Evolutionary conservation across 2,329 filamentous ascomycete species (phyloP), one percentile per base, ranked within the genome.

Genomic region (Pyrenophora tritici-repentis): DNA sequence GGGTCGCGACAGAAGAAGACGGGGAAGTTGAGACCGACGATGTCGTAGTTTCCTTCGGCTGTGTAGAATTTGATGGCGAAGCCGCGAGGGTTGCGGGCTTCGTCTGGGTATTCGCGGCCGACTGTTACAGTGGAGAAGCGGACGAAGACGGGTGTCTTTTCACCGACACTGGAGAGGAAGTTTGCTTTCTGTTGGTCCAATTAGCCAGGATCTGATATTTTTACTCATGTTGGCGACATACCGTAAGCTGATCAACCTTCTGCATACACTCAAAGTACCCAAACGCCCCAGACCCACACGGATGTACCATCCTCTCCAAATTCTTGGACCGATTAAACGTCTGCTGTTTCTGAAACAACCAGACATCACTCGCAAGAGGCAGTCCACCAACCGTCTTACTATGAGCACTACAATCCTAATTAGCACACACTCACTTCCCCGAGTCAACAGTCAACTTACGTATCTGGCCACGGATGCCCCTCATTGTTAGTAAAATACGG

Each of bases 401-500:
- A 61, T 81, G 79, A 13, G 63, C 62, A 1, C 65, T 72, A 31
- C 32, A 18, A 14, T 17, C 13, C 1, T 32, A 20, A 20, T 58
- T 32, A 59, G 38, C 8, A 32, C 3, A 17, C 3, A 16, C 2
- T 7, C 22, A 6, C 13, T 9, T 32, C 2, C 1, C 13, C 16
- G 18, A 7, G 37, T 17, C 2, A n/a, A 12, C 3, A 48, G 1
- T 6, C 1, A 10, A 18, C 71, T 57, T 45, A 76, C 65, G 76
- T 70, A 52, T 83, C 80, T 2, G 79, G 80, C 46, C 76, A 79
- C 0, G 80, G 81, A 34, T 78, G 77, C 35, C 76, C 80, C 52
- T 83, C 80, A 42, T 82, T 82, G 59, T 79, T 81, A 38, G 80
- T 83, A 59, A 82, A 82, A 65, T 82, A 83, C 0, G 75, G 61